Base-by-base conservation (phyloP, 2,329 filamentous ascomycete genomes). In the Pseudopithomyces chartarum region DNA sequence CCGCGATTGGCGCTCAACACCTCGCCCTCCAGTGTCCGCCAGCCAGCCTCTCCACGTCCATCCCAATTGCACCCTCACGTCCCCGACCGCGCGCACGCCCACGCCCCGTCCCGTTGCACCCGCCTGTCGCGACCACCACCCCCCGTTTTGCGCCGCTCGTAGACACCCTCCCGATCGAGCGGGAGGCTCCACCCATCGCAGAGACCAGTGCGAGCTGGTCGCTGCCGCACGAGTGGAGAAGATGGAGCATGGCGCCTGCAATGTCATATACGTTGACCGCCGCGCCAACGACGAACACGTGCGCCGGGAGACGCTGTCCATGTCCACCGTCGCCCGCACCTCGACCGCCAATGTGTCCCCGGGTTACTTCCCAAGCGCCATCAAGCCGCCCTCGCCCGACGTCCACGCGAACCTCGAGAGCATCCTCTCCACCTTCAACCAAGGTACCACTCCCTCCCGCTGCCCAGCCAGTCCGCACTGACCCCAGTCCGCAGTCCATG, bases 211-310 rank as follows among this genome's bases (percentile, higher is more conserved):
- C 50, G 43, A 54, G 60, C 71, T 70, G 69, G 67, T 71, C 69
- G 64, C 69, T 66, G 66, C 60, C 62, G 61, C 57, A 60, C 49
- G 58, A 59, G 65, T 63, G 68, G 68, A 69, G 66, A 74, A 62
- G 51, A 79, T 79, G 77, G 75, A 78, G 56, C 75, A 77, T 75
- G 76, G 75, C 65, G 71, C 74, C 56, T 79, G 76, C 69, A 78
- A 78, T 66, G 71, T 79, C 50, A 75, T 79, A 57, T 79, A 79
- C 69, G 68, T 78, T 59, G 76, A 79, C 65, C 72, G 76, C 48
- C 73, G 76, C 52, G 76, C 76, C 57, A 71, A 75, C 60, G 74
- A 77, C 57, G 75, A 76, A 60, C 67, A 74, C 60, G 74, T 78
- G 40, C 69, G 69, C 40, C 68, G 70, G 54, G 73, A 76, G 54